Percentiles rank a stretch among this genome's conserved stretches.
phyloP scores from a whole-genome alignment of 768 basidiomycete genomes.

The Hebeloma cylindrosporum region DNA sequence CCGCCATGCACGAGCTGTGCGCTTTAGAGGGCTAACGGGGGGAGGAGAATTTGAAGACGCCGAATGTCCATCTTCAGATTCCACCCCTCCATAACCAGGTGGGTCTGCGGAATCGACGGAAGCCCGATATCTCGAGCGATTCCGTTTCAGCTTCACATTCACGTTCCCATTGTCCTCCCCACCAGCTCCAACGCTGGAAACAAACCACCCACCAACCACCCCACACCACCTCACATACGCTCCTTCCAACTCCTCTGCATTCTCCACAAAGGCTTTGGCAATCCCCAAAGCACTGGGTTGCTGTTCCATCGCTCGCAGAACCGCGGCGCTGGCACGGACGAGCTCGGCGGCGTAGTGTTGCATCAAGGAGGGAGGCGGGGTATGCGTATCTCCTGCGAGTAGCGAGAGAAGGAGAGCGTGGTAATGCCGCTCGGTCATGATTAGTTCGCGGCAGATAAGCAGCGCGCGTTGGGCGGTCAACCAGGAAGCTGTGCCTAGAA shows the following conservation, averaged over 20 bases:
- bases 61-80: not conserved
- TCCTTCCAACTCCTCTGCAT: constrained; percentile 48
- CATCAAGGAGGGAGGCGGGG: constrained; percentile 54
- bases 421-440: constrained; percentile 46
- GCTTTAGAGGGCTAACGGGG: constrained; percentile 18
- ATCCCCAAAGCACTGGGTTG: constrained; percentile 67
- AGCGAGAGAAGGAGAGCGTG: constrained; percentile 33
- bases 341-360: constrained; percentile 51
- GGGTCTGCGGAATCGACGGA: not conserved
- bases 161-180: constrained; percentile 3
- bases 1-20: constrained; percentile 24
- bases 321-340: constrained; percentile 43
- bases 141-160: constrained; percentile 7
- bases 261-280: constrained; percentile 54
- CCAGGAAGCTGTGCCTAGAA: no score
- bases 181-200: constrained; percentile 2
- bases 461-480: constrained; percentile 37
- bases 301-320: constrained; percentile 46
- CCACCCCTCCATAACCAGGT: not conserved
- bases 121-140: not conserved
- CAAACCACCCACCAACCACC: constrained; percentile 51
- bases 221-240: constrained; percentile 64
- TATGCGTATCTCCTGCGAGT: constrained; percentile 33
- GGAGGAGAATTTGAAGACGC: not conserved
- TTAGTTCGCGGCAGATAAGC: constrained; percentile 40